These are phyloP conservation scores for Diddensiella transvaalensis DNA, from an alignment of 805 yeast species.

Conservation along the genomic window DNA sequence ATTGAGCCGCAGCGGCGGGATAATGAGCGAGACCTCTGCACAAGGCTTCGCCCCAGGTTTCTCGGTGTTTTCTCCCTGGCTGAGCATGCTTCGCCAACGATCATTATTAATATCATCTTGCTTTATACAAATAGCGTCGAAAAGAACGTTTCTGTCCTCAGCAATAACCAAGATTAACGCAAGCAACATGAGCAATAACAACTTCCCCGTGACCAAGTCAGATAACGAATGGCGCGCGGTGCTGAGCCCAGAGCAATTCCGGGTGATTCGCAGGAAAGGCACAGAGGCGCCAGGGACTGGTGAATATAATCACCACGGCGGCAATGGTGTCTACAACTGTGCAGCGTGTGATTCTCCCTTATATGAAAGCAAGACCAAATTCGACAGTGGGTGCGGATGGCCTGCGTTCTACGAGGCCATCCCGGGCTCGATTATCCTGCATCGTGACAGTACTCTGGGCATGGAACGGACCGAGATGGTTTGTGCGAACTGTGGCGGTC, in stretches of 20 bases:
- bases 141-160: too few species aligned
- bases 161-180: too few species aligned
- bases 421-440: constrained; percentile 67
- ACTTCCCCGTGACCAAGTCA: constrained; percentile 27
- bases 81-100: too few species aligned
- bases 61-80: too few species aligned
- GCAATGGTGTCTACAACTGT: constrained; percentile 69
- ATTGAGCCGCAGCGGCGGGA: too few species aligned
- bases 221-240: constrained; percentile 78
- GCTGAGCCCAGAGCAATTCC: constrained; percentile 71
- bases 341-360: constrained; percentile 82
- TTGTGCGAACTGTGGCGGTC: constrained; percentile 87
- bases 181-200: too few species aligned
- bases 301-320: constrained; percentile 48
- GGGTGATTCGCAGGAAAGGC: constrained; percentile 68
- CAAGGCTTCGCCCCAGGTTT: too few species aligned
- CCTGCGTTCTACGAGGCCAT: constrained; percentile 92
- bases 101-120: too few species aligned
- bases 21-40: too few species aligned
- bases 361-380: constrained; percentile 76
- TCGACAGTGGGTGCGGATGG: constrained; percentile 95
- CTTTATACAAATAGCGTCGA: too few species aligned
- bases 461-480: constrained; percentile 87
- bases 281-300: constrained; percentile 70
- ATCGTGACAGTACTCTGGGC: constrained; percentile 63